A percentile compares a stretch with the other conserved stretches of the same genome.
phyloP scores from a whole-genome alignment of 176 grass and related monocot species.

The Ensete glaucum region DNA sequence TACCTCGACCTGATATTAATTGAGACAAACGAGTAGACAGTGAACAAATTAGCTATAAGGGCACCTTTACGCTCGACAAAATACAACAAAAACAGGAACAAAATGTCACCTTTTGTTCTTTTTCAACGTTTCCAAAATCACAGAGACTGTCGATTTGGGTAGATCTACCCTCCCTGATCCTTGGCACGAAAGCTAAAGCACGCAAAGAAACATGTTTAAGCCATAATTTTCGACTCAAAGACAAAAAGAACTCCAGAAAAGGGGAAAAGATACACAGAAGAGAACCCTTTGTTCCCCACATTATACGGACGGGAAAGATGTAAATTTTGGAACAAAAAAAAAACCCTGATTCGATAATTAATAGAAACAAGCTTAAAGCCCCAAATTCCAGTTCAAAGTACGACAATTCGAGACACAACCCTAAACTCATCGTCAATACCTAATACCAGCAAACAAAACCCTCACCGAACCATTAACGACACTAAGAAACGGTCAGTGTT shows the following conservation, averaged over 20 bases:
- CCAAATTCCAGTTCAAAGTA: background rate
- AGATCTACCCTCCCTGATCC: slow-evolving; percentile 58
- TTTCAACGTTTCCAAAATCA: slow-evolving; percentile 44
- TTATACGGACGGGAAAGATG: background rate
- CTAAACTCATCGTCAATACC: background rate
- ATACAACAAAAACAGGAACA: background rate
- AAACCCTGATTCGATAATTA: background rate
- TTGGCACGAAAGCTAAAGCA: slow-evolving; percentile 57
- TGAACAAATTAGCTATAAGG: background rate
- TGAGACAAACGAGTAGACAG: background rate
- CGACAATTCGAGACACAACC: slow-evolving; percentile 1
- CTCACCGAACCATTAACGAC: background rate
- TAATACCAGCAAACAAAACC: slow-evolving; percentile 1
- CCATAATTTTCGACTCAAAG: background rate
- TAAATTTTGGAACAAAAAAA: background rate
- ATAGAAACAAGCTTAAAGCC: background rate
- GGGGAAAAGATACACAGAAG: background rate
- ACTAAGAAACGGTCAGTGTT: background rate
- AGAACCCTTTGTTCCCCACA: background rate
- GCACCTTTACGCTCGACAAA: too few relatives aligned
- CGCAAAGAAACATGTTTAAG: background rate
- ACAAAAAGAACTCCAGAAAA: background rate
- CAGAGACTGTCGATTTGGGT: slow-evolving; percentile 47
- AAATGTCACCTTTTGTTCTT: slow-evolving; percentile 31
- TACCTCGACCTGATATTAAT: background rate